Base-by-base conservation (phyloP, 2,329 filamentous ascomycete species). In the Talaromyces sp. region DNA sequence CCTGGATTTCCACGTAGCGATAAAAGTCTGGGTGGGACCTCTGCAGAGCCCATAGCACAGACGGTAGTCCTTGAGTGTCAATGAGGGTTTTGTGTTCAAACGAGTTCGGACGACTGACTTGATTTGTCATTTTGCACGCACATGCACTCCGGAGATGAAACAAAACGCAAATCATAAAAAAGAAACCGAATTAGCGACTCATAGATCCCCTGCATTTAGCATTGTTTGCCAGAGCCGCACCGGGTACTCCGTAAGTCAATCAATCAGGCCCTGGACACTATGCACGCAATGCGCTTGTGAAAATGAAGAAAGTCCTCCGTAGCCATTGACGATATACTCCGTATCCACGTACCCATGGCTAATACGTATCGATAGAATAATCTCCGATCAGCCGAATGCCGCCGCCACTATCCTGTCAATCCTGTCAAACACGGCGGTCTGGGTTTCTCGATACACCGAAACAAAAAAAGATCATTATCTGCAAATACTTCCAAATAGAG, bases 181-280 rank as follows among this genome's bases (percentile, higher is more conserved):
- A 22, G 15, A 2, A 48, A 48, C 33, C 45, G 45, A 28, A 48
- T 25, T 54, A 17, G 52, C 13, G 31, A 43, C 43, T 15, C 35
- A 45, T 36, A 43, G n/a, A 41, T 54, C 39, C 52, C 40, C 52
- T 54, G 53, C 39, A 46, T 55, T 45, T 5, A 35, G 31, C 22
- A 46, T 46, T 55, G 53, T 55, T 37, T 46, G 31, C 43, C 17
- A 46, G 53, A 55, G 40, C 53, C 53, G 53, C 53, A 37, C 19
- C 11, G 17, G 45, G 13, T 13, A n/a, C n/a, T n/a, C n/a, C n/a
- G n/a, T n/a, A 39, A 39, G 15, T 28, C 53, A 48, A 31, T 22
- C 31, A 28, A 21, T 48, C 41, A 46, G 10, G 25, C 41, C 17
- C 33, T 54, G n/a, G 11, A 56, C 4, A 45, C 17, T 9, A 17